phyloP scores from a whole-genome alignment of 2,329 filamentous ascomycete genomes.

The Botryotinia convoluta region DNA sequence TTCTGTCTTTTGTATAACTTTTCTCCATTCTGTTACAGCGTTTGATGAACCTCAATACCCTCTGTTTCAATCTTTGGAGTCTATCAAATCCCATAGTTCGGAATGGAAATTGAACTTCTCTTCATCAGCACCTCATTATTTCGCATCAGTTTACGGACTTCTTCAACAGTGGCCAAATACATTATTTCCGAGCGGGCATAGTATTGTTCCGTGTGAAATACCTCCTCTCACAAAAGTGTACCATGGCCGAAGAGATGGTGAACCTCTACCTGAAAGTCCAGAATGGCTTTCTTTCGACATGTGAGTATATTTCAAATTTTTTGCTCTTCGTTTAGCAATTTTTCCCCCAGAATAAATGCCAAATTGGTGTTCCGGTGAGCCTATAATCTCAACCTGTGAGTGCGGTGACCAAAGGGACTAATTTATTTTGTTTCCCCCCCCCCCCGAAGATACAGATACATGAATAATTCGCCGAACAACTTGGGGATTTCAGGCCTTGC shows the following conservation, averaged over 20 bases:
- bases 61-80: not conserved
- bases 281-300: slow-evolving; percentile 54
- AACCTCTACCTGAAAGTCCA: slow-evolving; percentile 44
- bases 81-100: not conserved
- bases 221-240: slow-evolving; percentile 49
- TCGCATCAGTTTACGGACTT: slow-evolving; percentile 47
- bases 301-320: slow-evolving; percentile 27
- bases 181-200: slow-evolving; percentile 50
- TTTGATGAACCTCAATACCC: not conserved
- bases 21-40: not conserved
- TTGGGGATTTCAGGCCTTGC: too few species aligned
- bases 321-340: not conserved
- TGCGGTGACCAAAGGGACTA: not conserved
- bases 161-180: slow-evolving; percentile 52
- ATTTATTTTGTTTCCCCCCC: too few species aligned
- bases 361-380: not conserved
- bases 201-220: slow-evolving; percentile 47
- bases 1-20: not conserved
- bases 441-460: too few species aligned
- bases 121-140: slow-evolving; percentile 48
- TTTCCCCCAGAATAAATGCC: too few species aligned
- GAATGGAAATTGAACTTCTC: slow-evolving; percentile 46
- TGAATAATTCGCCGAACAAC: too few species aligned
- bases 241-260: slow-evolving; percentile 46
- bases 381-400: not conserved